Evolutionary conservation across 2,329 filamentous ascomycete genomes (phyloP).

Genomic region (Seiridium unicorne): DNA sequence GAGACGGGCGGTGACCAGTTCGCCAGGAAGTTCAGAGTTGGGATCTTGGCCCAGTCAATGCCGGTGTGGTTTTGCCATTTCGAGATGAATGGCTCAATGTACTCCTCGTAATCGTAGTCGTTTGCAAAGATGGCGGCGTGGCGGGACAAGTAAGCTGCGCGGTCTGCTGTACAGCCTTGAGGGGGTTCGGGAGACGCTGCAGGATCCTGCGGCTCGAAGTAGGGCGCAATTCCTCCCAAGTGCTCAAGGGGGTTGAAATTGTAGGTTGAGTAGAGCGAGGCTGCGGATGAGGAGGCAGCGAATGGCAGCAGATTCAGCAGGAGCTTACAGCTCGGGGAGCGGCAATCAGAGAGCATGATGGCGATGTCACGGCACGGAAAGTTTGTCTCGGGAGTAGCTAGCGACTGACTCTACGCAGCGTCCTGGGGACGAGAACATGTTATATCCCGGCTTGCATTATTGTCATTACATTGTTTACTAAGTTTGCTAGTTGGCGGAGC

Average conservation of each 20-base stretch:
- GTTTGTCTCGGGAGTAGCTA: too few species aligned
- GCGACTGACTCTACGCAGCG: too few species aligned
- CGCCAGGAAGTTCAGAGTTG: conserved; percentile 53
- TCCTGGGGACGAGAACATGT: too few species aligned
- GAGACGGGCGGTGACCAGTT: conserved; percentile 58
- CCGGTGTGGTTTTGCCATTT: conserved; percentile 57
- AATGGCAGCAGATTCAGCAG: conserved; percentile 6
- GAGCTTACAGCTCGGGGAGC: not conserved
- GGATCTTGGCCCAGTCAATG: conserved; percentile 56
- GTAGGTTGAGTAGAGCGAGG: conserved; percentile 13
- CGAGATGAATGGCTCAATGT: conserved; percentile 53
- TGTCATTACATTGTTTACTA: not conserved
- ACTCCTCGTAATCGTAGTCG: conserved; percentile 56
- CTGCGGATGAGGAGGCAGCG: conserved; percentile 9
- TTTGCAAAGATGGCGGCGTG: conserved; percentile 61
- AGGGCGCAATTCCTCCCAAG: conserved; percentile 24
- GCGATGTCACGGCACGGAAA: not conserved
- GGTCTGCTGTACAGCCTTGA: conserved; percentile 47
- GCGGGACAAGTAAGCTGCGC: conserved; percentile 55
- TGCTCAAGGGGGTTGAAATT: conserved; percentile 15
- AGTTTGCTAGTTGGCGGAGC: not conserved
- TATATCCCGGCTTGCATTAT: too few species aligned
- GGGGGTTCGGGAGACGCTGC: conserved; percentile 40
- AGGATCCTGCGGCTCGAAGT: conserved; percentile 54
- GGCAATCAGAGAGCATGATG: not conserved